Evolutionary conservation across 768 basidiomycete genomes (phyloP), one percentile per base, ranked within the genome.

Genomic region (Termitomyces titanicus): DNA sequence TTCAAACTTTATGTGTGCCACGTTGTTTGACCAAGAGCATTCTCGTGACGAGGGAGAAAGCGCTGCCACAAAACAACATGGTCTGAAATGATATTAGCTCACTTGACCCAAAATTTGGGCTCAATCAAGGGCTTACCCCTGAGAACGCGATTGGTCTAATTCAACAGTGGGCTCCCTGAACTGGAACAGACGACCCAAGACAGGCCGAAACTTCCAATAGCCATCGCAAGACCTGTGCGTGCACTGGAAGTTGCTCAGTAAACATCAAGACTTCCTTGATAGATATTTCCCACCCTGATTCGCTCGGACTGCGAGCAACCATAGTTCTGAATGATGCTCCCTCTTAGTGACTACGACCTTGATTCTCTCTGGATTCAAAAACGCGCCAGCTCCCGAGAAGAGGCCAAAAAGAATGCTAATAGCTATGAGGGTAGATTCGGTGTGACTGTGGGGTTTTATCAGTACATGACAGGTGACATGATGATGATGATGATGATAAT

Each of bases 381-480:
- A 61, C 72, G 54, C 56, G 76, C 76, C 78, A 45, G 75, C 75
- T 13, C 78, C 77, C 3, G 78, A 73, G 47, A 75, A 73, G 46
- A 80, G 64, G 5, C 79, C 79, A 53, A 80, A 82, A 35, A 81
- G 64, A 29, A 78, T 62, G 15, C 72, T 69, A 31, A 79, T 71
- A 34, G 69, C 66, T 46, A 76, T 66, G 24, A 78, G 65, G 17
- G 71, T 70, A 4, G 64, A 70, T 11, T 66, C 53, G 44, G 64
- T 70, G 53, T 70, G 68, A 40, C 74, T 75, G 53, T n/a, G 9
- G 5, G 29, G 5, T 29, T 9, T 3, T 29, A 3, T n/a, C 1
- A 48, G 47, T 18, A 12, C n/a, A 25, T 24, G 44, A n/a, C n/a
- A n/a, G n/a, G n/a, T n/a, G n/a, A n/a, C n/a, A n/a, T n/a, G n/a